phyloP scores from a whole-genome alignment of 352 stramenopile genomes.

The Pythium sp. region DNA sequence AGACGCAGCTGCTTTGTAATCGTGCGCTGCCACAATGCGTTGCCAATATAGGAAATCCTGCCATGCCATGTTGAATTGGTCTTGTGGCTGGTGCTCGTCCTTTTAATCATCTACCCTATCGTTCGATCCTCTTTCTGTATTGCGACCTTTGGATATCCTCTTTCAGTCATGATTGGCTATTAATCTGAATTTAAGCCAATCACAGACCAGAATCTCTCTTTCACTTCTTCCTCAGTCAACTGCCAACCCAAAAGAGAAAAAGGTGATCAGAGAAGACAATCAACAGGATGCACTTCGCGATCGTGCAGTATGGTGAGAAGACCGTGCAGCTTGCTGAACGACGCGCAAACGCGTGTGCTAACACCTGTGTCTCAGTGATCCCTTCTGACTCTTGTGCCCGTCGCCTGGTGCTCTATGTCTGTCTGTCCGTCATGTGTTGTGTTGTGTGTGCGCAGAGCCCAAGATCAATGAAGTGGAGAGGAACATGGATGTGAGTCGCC shows the following conservation, averaged over 20 bases:
- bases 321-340: no score
- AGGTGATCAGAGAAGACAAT: neutral
- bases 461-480: slow-evolving; percentile 61
- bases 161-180: neutral
- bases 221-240: neutral
- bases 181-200: neutral
- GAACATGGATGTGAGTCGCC: slow-evolving; percentile 57
- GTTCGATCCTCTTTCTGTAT: no score
- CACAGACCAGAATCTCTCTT: neutral
- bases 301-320: slow-evolving; percentile 76
- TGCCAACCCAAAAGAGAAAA: neutral
- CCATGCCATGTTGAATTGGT: neutral
- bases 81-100: neutral
- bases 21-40: neutral
- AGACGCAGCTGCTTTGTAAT: no score
- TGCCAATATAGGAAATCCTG: neutral
- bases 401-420: neutral
- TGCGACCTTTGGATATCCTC: neutral
- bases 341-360: neutral
- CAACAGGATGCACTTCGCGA: slow-evolving; percentile 54
- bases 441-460: slow-evolving; percentile 36
- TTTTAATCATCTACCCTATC: neutral
- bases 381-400: neutral
- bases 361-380: neutral
- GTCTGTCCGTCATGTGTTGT: neutral